Evolutionary conservation across 208 protist species (phyloP), one percentile per base, ranked within the genome.

Genomic region (Leishmania martiniquensis): DNA sequence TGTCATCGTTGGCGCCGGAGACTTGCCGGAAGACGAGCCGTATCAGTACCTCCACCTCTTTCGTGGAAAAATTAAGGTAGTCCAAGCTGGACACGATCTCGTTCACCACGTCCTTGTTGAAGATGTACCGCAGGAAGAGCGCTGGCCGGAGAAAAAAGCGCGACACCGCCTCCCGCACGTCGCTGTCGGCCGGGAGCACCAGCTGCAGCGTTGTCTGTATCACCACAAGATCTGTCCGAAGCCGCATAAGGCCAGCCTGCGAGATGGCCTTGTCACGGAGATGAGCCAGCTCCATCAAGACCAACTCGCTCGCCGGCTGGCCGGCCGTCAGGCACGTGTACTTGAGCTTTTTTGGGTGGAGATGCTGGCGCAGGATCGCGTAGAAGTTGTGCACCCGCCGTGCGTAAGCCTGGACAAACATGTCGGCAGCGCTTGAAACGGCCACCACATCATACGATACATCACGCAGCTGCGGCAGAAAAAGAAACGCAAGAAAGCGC

Each of bases 381-480:
- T 92, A 95, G 59, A 95, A 89, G 71, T 87, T 93, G 71, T 79
- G 89, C 69, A 97, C 78, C 34, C 88, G 89, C 0, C 91, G 88
- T 25, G 86, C 83, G 77, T 96, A 97, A 22, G 91, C 93, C 71
- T 96, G 90, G 0, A 97, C 89, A 82, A 97, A 97, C 69, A 79
- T 96, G 78, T 97, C 93, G 0, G 91, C 90, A 29, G 91, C 83
- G 49, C 72, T 80, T 15, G 91, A 87, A 32, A 86, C 80, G 0
- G 89, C 91, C 15, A 94, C 87, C 49, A 91, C 76, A 63, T 93
- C 90, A 78, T 96, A 97, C 10, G 90, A 96, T 71, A 95, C 90
- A 71, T 95, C 93, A 39, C 93, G 88, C 57, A 97, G 87, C 85
- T 97, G 93, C 37, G 93, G 93, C n/a, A 97, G 80, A 70, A 89